Evolutionary conservation across 2,329 filamentous ascomycete species (phyloP), one percentile per base, ranked within the genome.

Genomic region (Coleophoma cylindrospora): DNA sequence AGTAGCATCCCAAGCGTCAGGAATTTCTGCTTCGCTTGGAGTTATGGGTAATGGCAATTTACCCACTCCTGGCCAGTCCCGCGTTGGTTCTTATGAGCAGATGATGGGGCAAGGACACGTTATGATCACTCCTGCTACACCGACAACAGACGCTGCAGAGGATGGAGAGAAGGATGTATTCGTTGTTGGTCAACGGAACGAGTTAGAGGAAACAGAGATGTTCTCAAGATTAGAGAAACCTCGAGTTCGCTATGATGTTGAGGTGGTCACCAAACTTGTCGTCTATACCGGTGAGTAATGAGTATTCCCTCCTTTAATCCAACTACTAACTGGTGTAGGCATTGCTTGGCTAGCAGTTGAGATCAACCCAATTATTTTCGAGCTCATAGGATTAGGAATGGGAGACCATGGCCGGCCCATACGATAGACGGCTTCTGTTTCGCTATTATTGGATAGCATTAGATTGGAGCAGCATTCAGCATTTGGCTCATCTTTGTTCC

Each of bases 201-300:
- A 69, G 41, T 61, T 67, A 32, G 83, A 83, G 44, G 86, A 91
- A 66, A 79, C 77, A 58, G 87, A 95, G 65, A 85, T 97, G 67
- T 96, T 97, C 68, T 86, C 84, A 41, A 83, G 79, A 64, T 76
- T 97, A 49, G 85, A 91, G 55, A 89, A 87, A 70, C 91, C 94
- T 45, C 83, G 94, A 58, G 91, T 96, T 52, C 79, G 91, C 60
- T 99, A 97, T 64, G 94, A 99, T 69, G 92, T 97, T n/a, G 94
- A 99, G 69, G 92, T 99, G 37, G 87, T 99, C 36, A 97, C 94
- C 5, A 97, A 96, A 71, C 70, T 99, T 53, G 87, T 99, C 61
- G 90, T 99, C 21, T 99, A 99, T 72, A 80, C 87, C 52, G 94
- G 92, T 90, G 72, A 68, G 83, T 71, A 14, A 40, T 45, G 6